phyloP scores from a whole-genome alignment of 164 flowering plant species.

The Tinospora cordifolia region DNA sequence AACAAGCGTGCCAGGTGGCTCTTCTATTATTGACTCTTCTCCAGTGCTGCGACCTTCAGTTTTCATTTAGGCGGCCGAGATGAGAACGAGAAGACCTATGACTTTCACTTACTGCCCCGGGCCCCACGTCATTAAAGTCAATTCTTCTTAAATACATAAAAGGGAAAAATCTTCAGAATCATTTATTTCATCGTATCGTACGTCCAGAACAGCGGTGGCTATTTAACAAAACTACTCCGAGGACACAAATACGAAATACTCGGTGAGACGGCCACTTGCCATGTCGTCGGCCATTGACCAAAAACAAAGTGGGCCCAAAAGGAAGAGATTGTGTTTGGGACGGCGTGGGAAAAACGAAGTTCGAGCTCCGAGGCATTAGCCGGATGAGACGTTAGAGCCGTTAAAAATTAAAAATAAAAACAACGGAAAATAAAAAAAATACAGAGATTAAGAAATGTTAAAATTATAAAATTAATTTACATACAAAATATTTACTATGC shows the following conservation, averaged over 20 bases:
- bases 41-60: too few relatives aligned
- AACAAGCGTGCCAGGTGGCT: too few relatives aligned
- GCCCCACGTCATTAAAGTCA: constrained; percentile 13
- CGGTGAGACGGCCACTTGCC: too few relatives aligned
- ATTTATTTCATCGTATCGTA: too few relatives aligned
- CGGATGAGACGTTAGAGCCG: constrained; percentile 24
- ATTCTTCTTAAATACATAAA: neutral
- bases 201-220: too few relatives aligned
- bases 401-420: neutral
- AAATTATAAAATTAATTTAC: too few relatives aligned
- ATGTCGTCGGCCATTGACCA: too few relatives aligned
- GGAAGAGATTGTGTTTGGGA: constrained; percentile 8
- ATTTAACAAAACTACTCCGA: too few relatives aligned
- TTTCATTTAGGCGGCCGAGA: constrained; percentile 11
- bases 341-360: constrained; percentile 11
- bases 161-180: neutral
- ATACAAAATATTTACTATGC: too few relatives aligned
- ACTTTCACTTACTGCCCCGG: neutral
- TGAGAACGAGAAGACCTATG: neutral
- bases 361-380: constrained; percentile 3
- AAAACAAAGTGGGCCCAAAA: neutral
- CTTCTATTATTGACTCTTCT: constrained; percentile 7
- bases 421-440: too few relatives aligned
- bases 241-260: too few relatives aligned
- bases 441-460: too few relatives aligned